Evolutionary conservation across 352 stramenopile genomes (phyloP), one percentile per base, ranked within the genome.

Genomic region (Globisporangium viniferum): DNA sequence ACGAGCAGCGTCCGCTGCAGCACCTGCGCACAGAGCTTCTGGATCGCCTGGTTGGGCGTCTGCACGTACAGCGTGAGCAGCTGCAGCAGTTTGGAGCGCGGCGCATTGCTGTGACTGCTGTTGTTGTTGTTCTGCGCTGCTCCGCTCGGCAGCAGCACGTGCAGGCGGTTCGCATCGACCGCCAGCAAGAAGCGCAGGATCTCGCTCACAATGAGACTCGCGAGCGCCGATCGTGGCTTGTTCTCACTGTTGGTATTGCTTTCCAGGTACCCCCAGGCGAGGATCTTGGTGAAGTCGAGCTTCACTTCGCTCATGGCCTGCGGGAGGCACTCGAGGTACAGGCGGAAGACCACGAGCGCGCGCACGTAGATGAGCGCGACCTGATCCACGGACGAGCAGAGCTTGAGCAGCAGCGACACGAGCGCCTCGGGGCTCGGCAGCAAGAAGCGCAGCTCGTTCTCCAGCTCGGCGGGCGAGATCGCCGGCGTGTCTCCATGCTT

Each of bases 231-330:
- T 70, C 48, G n/a, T 36, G 12, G 41, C 66, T 27, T 46, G 24
- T 3, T 33, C n/a, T 36, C 15, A 27, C 6, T 33, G 18, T 51
- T 62, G 0, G 35, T 56, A 9, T 57, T 53, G 24, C n/a, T 41
- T 24, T 88, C 71, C 15, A 94, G 72, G 41, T 80, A 80, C 18
- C 75, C 69, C 81, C 82, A 93, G 0, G 71, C 69, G 2, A 94
- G 67, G n/a, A 91, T 76, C 74, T 96, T 96, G 12, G 89, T 88
- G 27, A 94, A 87, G 70, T 96, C 89, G 44, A 91, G 77, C 69
- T 96, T 96, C 10, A 91, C 78, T 36, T 96, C 89, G 35, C 77
- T 76, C 85, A 93, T 96, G 2, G 78, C 67, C 14, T 89, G 76
- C 0, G 87, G 86, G 9, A 96, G 69, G 51, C 84, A 93, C 63